Evolutionary conservation across 2,329 filamentous ascomycete genomes (phyloP), one percentile per base, ranked within the genome.

Genomic region (Delphinella strobiligena): DNA sequence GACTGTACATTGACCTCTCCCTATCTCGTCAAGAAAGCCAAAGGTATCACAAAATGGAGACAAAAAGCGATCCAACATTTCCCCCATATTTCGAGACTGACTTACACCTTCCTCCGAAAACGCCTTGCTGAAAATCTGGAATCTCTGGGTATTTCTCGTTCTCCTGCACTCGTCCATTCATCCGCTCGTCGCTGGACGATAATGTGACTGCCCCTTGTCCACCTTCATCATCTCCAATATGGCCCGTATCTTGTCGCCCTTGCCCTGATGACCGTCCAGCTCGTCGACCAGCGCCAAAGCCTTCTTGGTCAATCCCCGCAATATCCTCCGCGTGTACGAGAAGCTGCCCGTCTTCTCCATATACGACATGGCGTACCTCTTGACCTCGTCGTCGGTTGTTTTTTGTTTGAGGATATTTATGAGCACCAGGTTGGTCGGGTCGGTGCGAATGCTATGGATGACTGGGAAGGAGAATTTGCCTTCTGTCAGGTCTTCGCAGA

Each of bases 401-500:
- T 87, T 89, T 61, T 95, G 88, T 61, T 85, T 85, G 31, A 96
- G 69, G 41, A 96, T 95, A 55, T 91, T 94, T 59, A 95, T 74
- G 40, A 98, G 73, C 53, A 93, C 80, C 49, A 82, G 68, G 55
- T 87, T 83, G 19, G 66, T 63, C 14, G 75, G 83, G 55, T 87
- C 75, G 44, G 80, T 64, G 46, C 84, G 82, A 50, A 96, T 93
- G 58, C 82, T 82, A 64, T 96, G 89, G 53, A 96, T 94, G 53
- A 96, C 80, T 31, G 88, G 87, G 58, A 95, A 95, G 18, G 82
- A 89, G 66, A 95, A 95, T 69, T 96, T 96, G 47, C 89, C 89
- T 65, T 96, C 91, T 1, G 87, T 95, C 51, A 96, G 65, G 61
- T 96, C 91, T 66, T 96, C 89, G 61, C 85, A 93, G 50, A 94